These are phyloP conservation scores for Fraxinus albicans DNA, from an alignment of 305 asterid genomes.

Conservation along the genomic window DNA sequence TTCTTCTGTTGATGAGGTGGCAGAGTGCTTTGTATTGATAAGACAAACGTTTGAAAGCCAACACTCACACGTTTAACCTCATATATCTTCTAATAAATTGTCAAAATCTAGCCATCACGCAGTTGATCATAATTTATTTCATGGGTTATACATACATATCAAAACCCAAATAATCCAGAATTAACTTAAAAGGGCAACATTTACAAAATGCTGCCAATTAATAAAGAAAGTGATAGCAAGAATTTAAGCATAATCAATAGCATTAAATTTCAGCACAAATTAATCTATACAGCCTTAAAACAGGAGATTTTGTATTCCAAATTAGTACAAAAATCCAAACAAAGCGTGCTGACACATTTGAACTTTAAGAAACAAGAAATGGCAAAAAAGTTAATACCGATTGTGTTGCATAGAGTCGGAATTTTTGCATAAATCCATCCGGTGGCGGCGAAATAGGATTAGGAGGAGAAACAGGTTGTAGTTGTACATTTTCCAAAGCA, in stretches of 20 bases:
- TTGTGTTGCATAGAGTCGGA: slow-evolving; percentile 87
- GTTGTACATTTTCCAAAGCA: slow-evolving; percentile 40
- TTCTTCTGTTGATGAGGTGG: too few relatives aligned
- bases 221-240: slow-evolving; percentile 17
- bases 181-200: slow-evolving; percentile 6
- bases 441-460: slow-evolving; percentile 27
- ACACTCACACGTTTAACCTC: not conserved
- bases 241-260: slow-evolving; percentile 9
- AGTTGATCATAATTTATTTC: not conserved
- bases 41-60: not conserved
- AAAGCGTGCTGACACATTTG: slow-evolving; percentile 8
- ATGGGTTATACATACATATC: not conserved
- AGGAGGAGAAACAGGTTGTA: slow-evolving; percentile 30
- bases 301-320: slow-evolving; percentile 10
- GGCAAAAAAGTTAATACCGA: slow-evolving; percentile 55
- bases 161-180: not conserved
- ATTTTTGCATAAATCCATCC: slow-evolving; percentile 83
- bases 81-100: not conserved
- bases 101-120: slow-evolving; percentile 5
- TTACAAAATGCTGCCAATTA: not conserved
- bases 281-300: slow-evolving; percentile 4
- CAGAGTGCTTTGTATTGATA: too few relatives aligned
- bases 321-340: slow-evolving; percentile 10
- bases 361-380: slow-evolving; percentile 22
- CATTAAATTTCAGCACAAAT: slow-evolving; percentile 11